Percentiles rank a stretch among this genome's conserved stretches.
These are phyloP conservation scores for Vicia sativa DNA, from an alignment of 306 rosid species.

Conservation along the genomic window DNA sequence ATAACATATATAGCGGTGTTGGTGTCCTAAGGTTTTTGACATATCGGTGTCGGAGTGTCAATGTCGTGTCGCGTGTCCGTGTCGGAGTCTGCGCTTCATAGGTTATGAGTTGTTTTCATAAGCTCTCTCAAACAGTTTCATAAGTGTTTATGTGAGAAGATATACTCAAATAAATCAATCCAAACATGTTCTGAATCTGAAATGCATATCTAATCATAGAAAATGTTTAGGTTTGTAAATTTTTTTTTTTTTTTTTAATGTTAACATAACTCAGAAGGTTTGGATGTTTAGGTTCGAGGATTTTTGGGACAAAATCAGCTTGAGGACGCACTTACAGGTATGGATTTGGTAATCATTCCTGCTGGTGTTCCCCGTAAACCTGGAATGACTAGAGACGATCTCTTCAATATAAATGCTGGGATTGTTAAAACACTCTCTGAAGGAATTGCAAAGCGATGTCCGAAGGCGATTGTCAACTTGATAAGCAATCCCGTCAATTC, in stretches of 20 bases:
- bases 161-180: not conserved
- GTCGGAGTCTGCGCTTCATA: too few species aligned
- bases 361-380: constrained; percentile 97
- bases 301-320: constrained; percentile 86
- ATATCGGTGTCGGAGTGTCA: too few species aligned
- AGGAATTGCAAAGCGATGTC: constrained; percentile 78
- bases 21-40: too few species aligned
- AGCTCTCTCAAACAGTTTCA: not conserved
- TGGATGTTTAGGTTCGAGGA: constrained; percentile 65
- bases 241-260: not conserved
- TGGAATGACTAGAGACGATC: constrained; percentile 98
- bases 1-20: too few species aligned
- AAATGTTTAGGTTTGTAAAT: not conserved
- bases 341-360: constrained; percentile 89
- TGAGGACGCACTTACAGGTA: constrained; percentile 80
- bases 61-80: too few species aligned
- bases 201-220: not conserved
- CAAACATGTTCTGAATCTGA: not conserved
- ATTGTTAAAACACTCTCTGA: constrained; percentile 82
- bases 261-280: constrained; percentile 21
- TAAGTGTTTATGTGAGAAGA: not conserved
- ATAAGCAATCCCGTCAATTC: constrained; percentile 98
- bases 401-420: constrained; percentile 93
- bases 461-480: constrained; percentile 79
- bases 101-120: not conserved